Conservation (phyloP, 257 asterid genomes). For the Solanum tarijense region DNA sequence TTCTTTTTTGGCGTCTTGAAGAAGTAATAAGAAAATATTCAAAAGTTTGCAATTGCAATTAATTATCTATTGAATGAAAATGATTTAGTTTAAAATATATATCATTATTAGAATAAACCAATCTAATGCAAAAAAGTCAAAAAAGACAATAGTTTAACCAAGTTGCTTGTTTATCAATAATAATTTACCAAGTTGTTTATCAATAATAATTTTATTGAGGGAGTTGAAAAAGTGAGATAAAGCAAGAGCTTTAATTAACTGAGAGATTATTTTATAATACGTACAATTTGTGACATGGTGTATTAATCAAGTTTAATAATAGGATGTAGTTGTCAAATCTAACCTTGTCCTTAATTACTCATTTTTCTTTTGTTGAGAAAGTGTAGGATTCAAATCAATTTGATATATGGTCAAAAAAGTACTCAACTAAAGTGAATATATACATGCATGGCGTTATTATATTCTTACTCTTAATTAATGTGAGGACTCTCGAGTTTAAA, state of each 20-base stretch:
- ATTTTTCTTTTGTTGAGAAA: neutral
- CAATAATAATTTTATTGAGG: neutral
- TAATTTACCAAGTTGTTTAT: neutral
- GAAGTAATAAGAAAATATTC: neutral
- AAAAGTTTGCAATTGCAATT: neutral
- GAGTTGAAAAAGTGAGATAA: neutral
- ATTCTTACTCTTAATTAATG: neutral
- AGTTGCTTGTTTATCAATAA: neutral
- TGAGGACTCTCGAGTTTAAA: neutral
- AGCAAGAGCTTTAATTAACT: neutral
- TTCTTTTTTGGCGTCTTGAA: neutral
- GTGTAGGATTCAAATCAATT: neutral
- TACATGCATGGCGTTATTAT: neutral
- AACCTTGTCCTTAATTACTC: neutral
- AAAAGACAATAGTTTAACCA: neutral
- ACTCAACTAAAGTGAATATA: neutral
- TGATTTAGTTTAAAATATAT: neutral
- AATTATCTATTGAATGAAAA: neutral
- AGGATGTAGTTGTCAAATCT: neutral
- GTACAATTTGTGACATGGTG: neutral
- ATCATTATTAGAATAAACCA: neutral
- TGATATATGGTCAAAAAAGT: neutral
- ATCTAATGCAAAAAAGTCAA: neutral
- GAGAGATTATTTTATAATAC: neutral
- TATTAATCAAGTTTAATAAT: neutral